Evolutionary conservation across 176 grass and related monocot genomes (phyloP), one percentile per base, ranked within the genome.

Genomic region (Hsuehochloa calcarea): DNA sequence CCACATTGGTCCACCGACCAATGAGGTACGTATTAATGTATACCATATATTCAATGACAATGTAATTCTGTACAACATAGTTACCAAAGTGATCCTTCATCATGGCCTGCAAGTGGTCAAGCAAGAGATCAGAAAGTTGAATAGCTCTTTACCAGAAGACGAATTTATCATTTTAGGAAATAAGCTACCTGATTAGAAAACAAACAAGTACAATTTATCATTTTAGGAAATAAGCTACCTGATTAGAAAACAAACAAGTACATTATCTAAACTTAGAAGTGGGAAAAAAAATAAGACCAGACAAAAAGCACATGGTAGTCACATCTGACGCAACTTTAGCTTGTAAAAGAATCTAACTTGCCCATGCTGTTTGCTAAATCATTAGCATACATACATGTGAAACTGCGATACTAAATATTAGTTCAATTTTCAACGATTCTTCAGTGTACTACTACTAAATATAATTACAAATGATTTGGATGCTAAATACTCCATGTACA

Each of bases 1-100:
- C n/a, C n/a, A n/a, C n/a, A n/a, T n/a, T n/a, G n/a, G n/a, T n/a
- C n/a, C n/a, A n/a, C n/a, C n/a, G n/a, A n/a, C n/a, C n/a, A n/a
- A n/a, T n/a, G n/a, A n/a, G n/a, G n/a, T n/a, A n/a, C n/a, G n/a
- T n/a, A n/a, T n/a, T n/a, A n/a, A n/a, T n/a, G n/a, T n/a, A n/a
- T n/a, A n/a, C n/a, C n/a, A n/a, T n/a, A n/a, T n/a, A n/a, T n/a
- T n/a, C n/a, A n/a, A n/a, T n/a, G n/a, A n/a, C n/a, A n/a, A n/a
- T n/a, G n/a, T n/a, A n/a, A n/a, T 95, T 95, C 82, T 95, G 93
- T 66, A 95, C 93, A 90, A 92, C 93, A 74, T 95, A 95, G 79
- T 92, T 95, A 47, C 89, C 93, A 62, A 85, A 92, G 80, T 95
- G 93, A 80, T 95, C 93, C 81, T 95, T 95, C 93, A 95, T 95